Base-by-base conservation (phyloP, 768 basidiomycete genomes). In the Collybia mongolica region DNA sequence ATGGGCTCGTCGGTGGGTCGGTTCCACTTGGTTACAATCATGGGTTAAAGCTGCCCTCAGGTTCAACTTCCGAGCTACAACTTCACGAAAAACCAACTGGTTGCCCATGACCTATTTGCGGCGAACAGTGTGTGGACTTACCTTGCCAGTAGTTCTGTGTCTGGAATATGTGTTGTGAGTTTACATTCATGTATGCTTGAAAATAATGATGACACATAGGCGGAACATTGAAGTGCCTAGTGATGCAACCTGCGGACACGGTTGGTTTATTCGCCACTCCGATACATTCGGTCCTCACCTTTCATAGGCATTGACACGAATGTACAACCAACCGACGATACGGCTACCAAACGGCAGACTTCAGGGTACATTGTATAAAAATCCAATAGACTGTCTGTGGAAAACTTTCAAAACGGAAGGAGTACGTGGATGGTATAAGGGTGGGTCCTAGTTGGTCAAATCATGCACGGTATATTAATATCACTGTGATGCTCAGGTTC, bases 21-120 rank as follows among this genome's bases (percentile, higher is more conserved):
- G 48, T 48, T 44, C 18, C 9, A 11, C 35, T 17, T 8, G 23
- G 5, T 43, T 18, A 20, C 29, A 14, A 35, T 18, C 28, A n/a
- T 35, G 18, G 9, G 43, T 48, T 49, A 38, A 50, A n/a, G 58
- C 11, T 5, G 32, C 48, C 46, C 22, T n/a, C 60, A 90, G 81
- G 92, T 95, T 6, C 97, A 99, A 82, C 70, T 99, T 22, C 97
- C 97, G 1, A 90, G 90, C 41, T 99, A 99, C 66, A 95, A 93
- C 57, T 89, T 90, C 67, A 90, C 93, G 24, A 99, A 99, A 68
- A 82, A 79, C 44, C 81, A 86, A 47, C 70, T 99, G 39, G 80
- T 88, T 5, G 73, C 76, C 36, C 72, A 80, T 51, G 84, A 84
- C 2, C 80, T 91, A 50, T 68, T 90, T 37, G 81, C 83, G 26